Evolutionary conservation across 2,329 filamentous ascomycete genomes (phyloP).

Genomic region (Cordyceps fumosorosea): DNA sequence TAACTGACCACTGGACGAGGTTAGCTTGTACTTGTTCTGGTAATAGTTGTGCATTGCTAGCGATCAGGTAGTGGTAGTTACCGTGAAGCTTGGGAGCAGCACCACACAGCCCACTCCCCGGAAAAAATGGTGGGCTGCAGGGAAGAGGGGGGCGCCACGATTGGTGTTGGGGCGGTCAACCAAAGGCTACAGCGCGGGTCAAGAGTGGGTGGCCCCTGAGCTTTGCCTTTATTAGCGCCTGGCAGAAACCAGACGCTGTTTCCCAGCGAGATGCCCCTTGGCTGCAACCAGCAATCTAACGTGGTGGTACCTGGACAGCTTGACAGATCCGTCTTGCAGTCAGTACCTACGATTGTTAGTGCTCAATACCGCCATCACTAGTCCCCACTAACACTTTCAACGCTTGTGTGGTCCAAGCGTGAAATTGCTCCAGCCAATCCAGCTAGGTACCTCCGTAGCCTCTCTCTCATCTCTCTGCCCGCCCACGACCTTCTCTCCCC

Average conservation of each 20-base stretch:
- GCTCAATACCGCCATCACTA: not conserved
- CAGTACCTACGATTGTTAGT: not conserved
- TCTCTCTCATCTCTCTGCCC: conserved; percentile 8
- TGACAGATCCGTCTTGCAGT: not conserved
- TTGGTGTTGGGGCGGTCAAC: conserved; percentile 12
- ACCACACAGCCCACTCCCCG: conserved; percentile 5
- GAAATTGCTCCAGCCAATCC: conserved; percentile 15
- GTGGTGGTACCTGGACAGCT: not conserved
- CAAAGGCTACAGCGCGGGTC: not conserved
- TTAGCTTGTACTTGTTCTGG: not conserved
- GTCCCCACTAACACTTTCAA: not conserved
- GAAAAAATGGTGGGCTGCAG: conserved; percentile 13
- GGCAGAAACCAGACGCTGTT: not conserved
- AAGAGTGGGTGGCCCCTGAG: conserved; percentile 9
- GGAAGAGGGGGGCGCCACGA: not conserved
- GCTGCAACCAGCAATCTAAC: not conserved
- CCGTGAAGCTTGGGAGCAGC: not conserved
- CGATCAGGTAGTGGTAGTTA: no score
- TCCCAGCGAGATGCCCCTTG: not conserved
- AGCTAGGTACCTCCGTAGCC: not conserved
- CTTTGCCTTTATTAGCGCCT: not conserved
- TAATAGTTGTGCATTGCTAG: not conserved
- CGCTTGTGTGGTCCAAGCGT: conserved; percentile 13
- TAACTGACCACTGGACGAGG: not conserved
- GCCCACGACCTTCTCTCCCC: conserved; percentile 15